These are phyloP conservation scores for Penicillium canescens DNA, from an alignment of 495 filamentous ascomycete species.

Conservation along the genomic window DNA sequence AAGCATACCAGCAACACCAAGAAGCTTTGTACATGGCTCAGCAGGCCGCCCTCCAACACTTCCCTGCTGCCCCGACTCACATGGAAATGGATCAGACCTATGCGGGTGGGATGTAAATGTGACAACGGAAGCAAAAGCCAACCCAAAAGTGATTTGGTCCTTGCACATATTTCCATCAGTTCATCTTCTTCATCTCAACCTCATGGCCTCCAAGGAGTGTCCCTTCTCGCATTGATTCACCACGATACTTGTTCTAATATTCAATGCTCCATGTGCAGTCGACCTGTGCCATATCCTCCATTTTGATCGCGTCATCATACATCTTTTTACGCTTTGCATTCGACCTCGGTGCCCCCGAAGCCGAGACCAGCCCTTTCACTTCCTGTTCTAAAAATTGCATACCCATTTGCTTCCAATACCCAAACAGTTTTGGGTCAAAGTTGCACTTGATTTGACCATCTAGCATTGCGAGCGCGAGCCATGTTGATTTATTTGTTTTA, in stretches of 20 bases:
- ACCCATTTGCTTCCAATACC: slow-evolving; percentile 38
- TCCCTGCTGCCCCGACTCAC: slow-evolving; percentile 30
- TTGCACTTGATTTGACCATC: slow-evolving; percentile 43
- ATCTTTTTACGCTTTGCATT: slow-evolving; percentile 29
- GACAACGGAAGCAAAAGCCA: slow-evolving; percentile 14
- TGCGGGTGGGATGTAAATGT: slow-evolving; percentile 27
- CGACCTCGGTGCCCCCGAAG: slow-evolving; percentile 25
- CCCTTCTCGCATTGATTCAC: slow-evolving; percentile 16
- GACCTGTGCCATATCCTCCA: slow-evolving; percentile 13
- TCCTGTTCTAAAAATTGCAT: slow-evolving; percentile 46
- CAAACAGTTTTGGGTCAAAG: slow-evolving; percentile 35
- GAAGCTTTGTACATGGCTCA: slow-evolving; percentile 35
- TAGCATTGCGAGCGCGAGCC: slow-evolving; percentile 56
- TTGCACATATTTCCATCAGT: slow-evolving; percentile 27
- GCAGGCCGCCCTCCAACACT: slow-evolving; percentile 30
- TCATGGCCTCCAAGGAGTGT: slow-evolving; percentile 19
- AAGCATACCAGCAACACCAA: slow-evolving; percentile 37
- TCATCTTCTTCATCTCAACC: slow-evolving; percentile 14
- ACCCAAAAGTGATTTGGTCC: slow-evolving; percentile 26
- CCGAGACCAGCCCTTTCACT: slow-evolving; percentile 28
- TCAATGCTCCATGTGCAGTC: slow-evolving; percentile 7
- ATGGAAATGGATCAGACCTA: slow-evolving; percentile 40
- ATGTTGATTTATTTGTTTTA: slow-evolving; percentile 34
- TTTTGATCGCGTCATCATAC: slow-evolving; percentile 10
- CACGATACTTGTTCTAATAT: slow-evolving; percentile 13